Evolutionary conservation across 2,329 filamentous ascomycete species (phyloP), one percentile per base, ranked within the genome.

Genomic region (Alternaria sp.): DNA sequence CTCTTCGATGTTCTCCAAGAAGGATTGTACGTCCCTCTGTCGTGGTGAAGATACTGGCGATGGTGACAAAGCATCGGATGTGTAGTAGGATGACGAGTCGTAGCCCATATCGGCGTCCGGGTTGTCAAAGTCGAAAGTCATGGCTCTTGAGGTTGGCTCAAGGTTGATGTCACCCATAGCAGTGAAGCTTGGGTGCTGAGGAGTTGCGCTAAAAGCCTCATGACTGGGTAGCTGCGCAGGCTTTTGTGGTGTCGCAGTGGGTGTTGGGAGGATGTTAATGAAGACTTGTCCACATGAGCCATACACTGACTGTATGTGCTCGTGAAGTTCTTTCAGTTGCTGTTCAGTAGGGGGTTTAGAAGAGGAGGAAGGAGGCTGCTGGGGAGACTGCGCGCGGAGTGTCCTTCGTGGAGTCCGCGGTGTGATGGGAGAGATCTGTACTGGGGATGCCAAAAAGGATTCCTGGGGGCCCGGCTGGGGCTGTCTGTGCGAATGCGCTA

Each of bases 401-500:
- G 74, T 66, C 64, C 74, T 75, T 60, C 67, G 68, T 54, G 76
- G 75, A 58, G 75, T 76, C 60, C 70, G 75, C 36, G 76, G 76
- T 50, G 74, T 77, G 50, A 70, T 64, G 66, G 73, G 71, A 69
- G 73, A 74, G 58, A 72, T 71, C 71, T 77, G 76, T 76, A 78
- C 73, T 78, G 76, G 72, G 67, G 76, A 78, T 60, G 58, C 71
- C 66, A 76, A 65, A 67, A 75, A 73, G 74, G 74, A 55, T 75
- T 76, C 72, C 63, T 81, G 78, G 74, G 80, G 85, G 86, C 90
- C 90, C 88, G 90, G 90, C 88, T 91, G 89, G 87, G 87, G 87
- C 86, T 89, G 86, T 87, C 88, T 88, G 85, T 93, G 92, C 89
- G 92, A 89, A 88, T 94, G 92, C 89, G 90, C 87, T 92, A 92